Conservation (phyloP, 371 early-diverging fungal genomes). For the Mucor lusitanicus region DNA sequence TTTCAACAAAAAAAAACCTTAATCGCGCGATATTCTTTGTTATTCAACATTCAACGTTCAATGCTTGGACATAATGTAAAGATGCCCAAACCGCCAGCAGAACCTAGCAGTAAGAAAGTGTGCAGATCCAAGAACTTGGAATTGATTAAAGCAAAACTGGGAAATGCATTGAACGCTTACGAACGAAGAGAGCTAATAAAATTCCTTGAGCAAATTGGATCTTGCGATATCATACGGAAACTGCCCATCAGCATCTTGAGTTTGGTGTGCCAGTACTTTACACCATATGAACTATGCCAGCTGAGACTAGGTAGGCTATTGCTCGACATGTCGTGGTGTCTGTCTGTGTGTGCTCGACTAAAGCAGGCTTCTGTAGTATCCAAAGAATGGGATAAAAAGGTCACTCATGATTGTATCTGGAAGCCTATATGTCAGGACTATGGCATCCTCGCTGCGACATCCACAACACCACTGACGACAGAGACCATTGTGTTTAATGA, state of each 20-base stretch:
- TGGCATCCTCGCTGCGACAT: conserved; percentile 5
- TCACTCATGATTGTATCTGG: conserved; percentile 17
- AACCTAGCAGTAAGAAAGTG: not conserved
- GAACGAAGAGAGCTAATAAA: conserved; percentile 12
- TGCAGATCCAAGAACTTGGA: not conserved
- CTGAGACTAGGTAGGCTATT: conserved; percentile 13
- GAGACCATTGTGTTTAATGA: not conserved
- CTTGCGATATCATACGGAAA: conserved; percentile 11
- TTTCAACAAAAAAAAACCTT: not conserved
- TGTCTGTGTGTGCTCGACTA: not conserved
- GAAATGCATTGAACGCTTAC: not conserved
- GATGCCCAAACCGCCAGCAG: not conserved
- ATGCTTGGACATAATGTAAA: not conserved
- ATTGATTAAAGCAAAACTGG: conserved; percentile 1
- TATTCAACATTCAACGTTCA: not conserved
- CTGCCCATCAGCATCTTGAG: conserved; percentile 1
- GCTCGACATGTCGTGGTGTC: not conserved
- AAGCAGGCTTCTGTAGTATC: not conserved
- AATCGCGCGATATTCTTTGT: not conserved
- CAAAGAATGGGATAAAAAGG: conserved; percentile 14
- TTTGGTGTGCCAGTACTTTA: conserved; percentile 5
- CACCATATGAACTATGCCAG: conserved; percentile 16
- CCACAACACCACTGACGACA: not conserved
- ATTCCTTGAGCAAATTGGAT: not conserved
- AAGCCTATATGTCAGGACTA: conserved; percentile 14